phyloP scores from a whole-genome alignment of 2,329 filamentous ascomycete species.

The Chrysoporthe austroafricana region DNA sequence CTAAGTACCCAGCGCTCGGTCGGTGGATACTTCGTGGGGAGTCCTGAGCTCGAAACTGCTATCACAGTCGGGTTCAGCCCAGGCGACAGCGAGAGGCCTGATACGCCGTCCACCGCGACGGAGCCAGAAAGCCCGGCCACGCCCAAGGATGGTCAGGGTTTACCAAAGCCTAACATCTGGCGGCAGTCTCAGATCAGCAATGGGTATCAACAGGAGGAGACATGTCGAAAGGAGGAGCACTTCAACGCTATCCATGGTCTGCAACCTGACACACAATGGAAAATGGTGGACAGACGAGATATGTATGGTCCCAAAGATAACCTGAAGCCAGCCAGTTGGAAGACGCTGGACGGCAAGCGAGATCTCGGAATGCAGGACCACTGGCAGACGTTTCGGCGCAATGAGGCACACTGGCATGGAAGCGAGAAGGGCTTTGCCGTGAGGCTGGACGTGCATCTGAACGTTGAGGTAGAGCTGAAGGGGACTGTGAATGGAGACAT shows the following conservation, averaged over 20 bases:
- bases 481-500: slow-evolving; percentile 25
- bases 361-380: slow-evolving; percentile 19
- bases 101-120: slow-evolving; percentile 26
- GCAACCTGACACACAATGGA: slow-evolving; percentile 6
- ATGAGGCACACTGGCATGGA: slow-evolving; percentile 19
- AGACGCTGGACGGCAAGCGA: slow-evolving; percentile 15
- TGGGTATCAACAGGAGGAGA: not conserved
- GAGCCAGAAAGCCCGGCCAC: slow-evolving; percentile 20
- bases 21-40: not conserved
- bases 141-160: slow-evolving; percentile 13
- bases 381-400: slow-evolving; percentile 14
- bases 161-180: slow-evolving; percentile 1
- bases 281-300: slow-evolving; percentile 17
- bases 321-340: slow-evolving; percentile 20
- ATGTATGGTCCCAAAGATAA: slow-evolving; percentile 11
- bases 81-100: slow-evolving; percentile 16
- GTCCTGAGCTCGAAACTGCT: slow-evolving; percentile 24
- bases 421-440: slow-evolving; percentile 24
- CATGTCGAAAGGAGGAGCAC: not conserved
- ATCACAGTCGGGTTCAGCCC: slow-evolving; percentile 17
- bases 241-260: slow-evolving; percentile 9
- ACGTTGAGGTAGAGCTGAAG: slow-evolving; percentile 24
- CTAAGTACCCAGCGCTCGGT: not conserved
- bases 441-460: slow-evolving; percentile 21
- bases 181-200: not conserved